These are phyloP conservation scores for Xylaria nigripes DNA, from an alignment of 495 filamentous ascomycete species.

Conservation along the genomic window DNA sequence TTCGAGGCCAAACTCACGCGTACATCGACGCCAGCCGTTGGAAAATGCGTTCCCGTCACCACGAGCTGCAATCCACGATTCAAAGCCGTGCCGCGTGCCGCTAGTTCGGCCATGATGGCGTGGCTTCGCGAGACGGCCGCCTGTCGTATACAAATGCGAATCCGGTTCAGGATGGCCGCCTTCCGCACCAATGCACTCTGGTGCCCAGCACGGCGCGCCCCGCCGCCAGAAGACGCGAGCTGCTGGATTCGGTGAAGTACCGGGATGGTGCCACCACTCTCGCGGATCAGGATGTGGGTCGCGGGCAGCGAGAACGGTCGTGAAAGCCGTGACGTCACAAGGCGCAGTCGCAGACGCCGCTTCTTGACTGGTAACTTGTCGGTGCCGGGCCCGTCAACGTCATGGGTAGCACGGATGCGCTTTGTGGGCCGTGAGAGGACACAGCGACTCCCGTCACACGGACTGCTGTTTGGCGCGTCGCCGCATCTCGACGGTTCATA, in stretches of 20 bases:
- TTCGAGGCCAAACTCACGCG: background rate
- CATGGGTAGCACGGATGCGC: constrained; percentile 48
- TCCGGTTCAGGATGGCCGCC: constrained; percentile 48
- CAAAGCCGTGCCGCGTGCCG: constrained; percentile 18
- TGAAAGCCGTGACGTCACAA: constrained; percentile 63
- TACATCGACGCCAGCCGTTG: background rate
- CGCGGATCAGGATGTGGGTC: constrained; percentile 57
- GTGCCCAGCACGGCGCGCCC: constrained; percentile 4
- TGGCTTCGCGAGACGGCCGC: constrained; percentile 20
- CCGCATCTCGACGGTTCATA: background rate
- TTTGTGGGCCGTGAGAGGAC: constrained; percentile 32
- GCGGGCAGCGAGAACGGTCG: constrained; percentile 59
- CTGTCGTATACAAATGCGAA: constrained; percentile 33
- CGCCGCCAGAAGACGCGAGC: constrained; percentile 19
- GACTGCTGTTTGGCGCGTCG: background rate
- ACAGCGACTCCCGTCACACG: background rate
- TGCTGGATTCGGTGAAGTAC: constrained; percentile 48
- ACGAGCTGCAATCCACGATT: constrained; percentile 20
- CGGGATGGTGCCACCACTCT: constrained; percentile 37
- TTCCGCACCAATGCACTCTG: constrained; percentile 37
- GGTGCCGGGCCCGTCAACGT: constrained; percentile 54
- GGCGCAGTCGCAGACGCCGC: constrained; percentile 51
- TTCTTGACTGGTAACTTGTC: constrained; percentile 51
- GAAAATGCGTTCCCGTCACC: constrained; percentile 14
- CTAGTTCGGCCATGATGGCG: constrained; percentile 18